phyloP scores from a whole-genome alignment of 306 rosid species.

The Quercus cerris region DNA sequence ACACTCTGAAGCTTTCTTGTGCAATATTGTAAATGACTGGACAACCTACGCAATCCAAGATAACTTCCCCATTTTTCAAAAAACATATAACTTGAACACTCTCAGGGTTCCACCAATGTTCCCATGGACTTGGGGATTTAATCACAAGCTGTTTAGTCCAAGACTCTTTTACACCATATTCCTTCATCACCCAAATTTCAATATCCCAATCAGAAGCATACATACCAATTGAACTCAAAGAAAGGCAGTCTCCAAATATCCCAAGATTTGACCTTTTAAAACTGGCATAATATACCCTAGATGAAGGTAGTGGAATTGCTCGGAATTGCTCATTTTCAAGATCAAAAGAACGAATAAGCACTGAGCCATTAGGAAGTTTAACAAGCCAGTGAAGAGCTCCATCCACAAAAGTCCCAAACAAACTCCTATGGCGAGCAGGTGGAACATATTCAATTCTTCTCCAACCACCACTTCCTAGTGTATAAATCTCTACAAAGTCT shows the following conservation, averaged over 20 bases:
- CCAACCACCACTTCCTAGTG: not conserved
- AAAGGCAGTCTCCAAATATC: not conserved
- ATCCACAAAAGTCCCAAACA: not conserved
- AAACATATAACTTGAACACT: not conserved
- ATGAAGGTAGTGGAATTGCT: not conserved
- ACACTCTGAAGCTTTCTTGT: not conserved
- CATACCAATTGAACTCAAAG: not conserved
- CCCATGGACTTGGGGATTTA: not conserved
- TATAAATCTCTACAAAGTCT: not conserved
- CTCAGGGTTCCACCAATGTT: not conserved
- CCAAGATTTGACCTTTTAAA: not conserved
- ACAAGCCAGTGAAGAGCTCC: conserved; percentile 5
- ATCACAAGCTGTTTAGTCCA: not conserved
- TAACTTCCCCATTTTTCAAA: not conserved
- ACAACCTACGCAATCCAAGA: not conserved
- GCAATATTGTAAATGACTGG: not conserved
- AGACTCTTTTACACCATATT: conserved; percentile 2
- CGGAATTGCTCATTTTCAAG: not conserved
- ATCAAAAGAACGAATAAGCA: not conserved
- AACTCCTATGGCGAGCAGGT: not conserved
- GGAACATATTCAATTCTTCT: not conserved
- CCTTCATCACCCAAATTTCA: conserved; percentile 1
- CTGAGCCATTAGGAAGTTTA: not conserved
- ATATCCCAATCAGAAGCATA: not conserved
- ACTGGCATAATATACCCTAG: not conserved